Evolutionary conservation across 2,329 filamentous ascomycete genomes (phyloP).

Genomic region (Fusarium piperis): DNA sequence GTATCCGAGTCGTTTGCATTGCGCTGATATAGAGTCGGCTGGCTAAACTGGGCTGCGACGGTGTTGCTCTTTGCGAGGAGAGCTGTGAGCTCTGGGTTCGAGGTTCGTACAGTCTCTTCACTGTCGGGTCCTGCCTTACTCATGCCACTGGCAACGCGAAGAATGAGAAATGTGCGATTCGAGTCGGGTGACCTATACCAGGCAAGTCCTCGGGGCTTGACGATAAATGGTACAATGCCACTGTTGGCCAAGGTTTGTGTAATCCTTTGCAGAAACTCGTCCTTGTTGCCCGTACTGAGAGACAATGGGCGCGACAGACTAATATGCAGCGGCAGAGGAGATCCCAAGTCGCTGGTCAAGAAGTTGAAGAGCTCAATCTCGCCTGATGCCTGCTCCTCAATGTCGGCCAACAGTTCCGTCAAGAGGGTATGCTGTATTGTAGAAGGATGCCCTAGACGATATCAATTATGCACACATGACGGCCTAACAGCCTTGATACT

Average conservation of each 20-base stretch:
- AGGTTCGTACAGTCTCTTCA: constrained; percentile 40
- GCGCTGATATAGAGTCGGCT: constrained; percentile 75
- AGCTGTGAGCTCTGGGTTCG: constrained; percentile 64
- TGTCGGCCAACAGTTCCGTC: constrained; percentile 51
- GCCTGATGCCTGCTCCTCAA: constrained; percentile 47
- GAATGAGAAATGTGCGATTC: constrained; percentile 84
- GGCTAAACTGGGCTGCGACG: constrained; percentile 74
- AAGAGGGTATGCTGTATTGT: constrained; percentile 59
- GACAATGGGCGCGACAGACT: constrained; percentile 86
- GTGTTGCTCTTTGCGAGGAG: constrained; percentile 76
- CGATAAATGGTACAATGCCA: constrained; percentile 47
- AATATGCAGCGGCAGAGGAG: constrained; percentile 85
- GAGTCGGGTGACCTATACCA: constrained; percentile 66
- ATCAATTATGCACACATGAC: neutral
- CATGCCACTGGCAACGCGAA: constrained; percentile 62
- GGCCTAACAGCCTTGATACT: constrained; percentile 46
- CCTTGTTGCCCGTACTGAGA: constrained; percentile 77
- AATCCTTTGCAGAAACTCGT: constrained; percentile 70
- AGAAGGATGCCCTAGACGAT: constrained; percentile 62
- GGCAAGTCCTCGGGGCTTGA: constrained; percentile 52
- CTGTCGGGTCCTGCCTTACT: neutral
- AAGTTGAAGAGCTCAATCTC: constrained; percentile 69
- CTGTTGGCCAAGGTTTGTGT: constrained; percentile 49
- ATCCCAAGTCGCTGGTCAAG: constrained; percentile 79
- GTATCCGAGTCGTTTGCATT: neutral